Evolutionary conservation across 1,284 basidiomycete species (phyloP), one percentile per base, ranked within the genome.

Genomic region (Naganishia albida): DNA sequence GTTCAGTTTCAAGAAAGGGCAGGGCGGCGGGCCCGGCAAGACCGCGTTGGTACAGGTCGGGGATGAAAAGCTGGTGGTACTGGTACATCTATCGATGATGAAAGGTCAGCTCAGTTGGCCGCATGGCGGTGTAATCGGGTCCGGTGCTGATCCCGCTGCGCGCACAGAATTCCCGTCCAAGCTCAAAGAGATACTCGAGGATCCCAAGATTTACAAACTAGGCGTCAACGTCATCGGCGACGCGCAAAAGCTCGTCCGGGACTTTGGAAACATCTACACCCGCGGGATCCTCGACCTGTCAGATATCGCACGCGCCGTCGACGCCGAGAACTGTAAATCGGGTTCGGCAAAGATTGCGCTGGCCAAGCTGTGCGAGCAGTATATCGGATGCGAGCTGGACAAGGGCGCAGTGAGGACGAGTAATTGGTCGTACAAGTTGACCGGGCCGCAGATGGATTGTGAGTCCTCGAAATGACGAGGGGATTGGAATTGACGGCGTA

Each of bases 41-140:
- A 77, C 77, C 2, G 78, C 77, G 0, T 62, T 81, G 39, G 70
- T 78, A 13, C 80, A 81, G 69, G 50, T 81, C 7, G 75, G 74
- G 50, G 77, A 80, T 69, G 72, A 72, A 23, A 64, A 69, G 34
- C 69, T 75, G 62, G 72, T 80, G 8, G 59, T 81, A 15, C 67
- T 81, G 2, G 70, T 79, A 1, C 80, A 80, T 43, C 62, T 80
- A 7, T 70, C 70, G 3, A 66, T 50, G 64, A 74, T 73, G 69
- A 70, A 65, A 28, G 62, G 78, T 77, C 57, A 68, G 74, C 52
- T 28, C n/a, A n/a, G n/a, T n/a, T n/a, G n/a, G 13, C 26, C 18
- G 25, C 16, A 40, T n/a, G 30, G 12, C 3, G 13, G 7, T 30
- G 20, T 7, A 25, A 7, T 8, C 40, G 20, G 20, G 15, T 20